phyloP scores from a whole-genome alignment of 305 asterid species.

The Withania somnifera region DNA sequence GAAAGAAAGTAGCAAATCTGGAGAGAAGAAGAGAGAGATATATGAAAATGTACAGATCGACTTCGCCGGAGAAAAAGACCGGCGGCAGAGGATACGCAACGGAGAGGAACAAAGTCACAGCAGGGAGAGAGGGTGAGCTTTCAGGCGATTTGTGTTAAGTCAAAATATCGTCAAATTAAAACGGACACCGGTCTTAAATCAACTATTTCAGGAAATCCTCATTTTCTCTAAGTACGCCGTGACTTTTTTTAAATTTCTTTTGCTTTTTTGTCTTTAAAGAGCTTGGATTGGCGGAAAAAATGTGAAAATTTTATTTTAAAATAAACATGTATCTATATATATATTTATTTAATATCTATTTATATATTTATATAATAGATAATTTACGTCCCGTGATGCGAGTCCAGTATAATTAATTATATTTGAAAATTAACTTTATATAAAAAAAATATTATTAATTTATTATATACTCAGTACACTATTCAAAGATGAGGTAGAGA shows the following conservation, averaged over 20 bases:
- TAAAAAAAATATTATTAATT: no score
- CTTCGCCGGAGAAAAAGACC: background rate
- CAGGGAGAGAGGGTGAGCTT: background rate
- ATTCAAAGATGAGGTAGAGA: no score
- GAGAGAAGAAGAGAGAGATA: background rate
- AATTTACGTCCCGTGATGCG: no score
- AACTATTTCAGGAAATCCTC: background rate
- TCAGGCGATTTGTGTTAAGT: background rate
- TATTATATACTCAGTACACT: no score
- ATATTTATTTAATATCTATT: no score
- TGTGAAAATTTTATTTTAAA: no score
- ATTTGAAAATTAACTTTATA: no score
- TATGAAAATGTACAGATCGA: background rate
- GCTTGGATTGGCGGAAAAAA: no score
- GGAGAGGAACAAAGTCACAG: background rate
- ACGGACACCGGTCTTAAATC: background rate
- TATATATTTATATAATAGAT: no score
- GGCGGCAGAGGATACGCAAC: background rate
- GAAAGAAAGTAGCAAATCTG: background rate
- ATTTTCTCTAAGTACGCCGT: background rate
- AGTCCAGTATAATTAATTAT: no score
- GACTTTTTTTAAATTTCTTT: background rate
- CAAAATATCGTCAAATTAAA: conserved; percentile 2
- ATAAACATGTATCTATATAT: no score
- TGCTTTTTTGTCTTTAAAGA: no score